Evolutionary conservation across 805 yeast genomes (phyloP).

Genomic region (Cyberlindnera japonica): DNA sequence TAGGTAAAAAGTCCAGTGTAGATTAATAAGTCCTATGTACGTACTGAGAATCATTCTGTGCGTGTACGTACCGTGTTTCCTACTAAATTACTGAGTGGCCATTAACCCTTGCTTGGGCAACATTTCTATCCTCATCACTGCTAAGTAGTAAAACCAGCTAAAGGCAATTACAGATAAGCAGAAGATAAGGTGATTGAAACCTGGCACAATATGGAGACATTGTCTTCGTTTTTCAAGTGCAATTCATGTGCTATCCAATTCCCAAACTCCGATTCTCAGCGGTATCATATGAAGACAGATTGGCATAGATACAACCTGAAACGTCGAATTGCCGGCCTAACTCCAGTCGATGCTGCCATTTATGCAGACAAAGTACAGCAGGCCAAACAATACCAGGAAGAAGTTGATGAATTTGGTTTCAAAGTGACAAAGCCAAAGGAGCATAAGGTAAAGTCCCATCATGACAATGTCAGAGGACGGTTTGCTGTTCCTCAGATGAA

Average conservation of each 20-base stretch:
- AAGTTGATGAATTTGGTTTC: conserved; percentile 39
- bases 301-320: conserved; percentile 97
- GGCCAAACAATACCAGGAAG: conserved; percentile 31
- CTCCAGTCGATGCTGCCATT: conserved; percentile 62
- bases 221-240: conserved; percentile 56
- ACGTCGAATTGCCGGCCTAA: conserved; percentile 81
- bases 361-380: conserved; percentile 37
- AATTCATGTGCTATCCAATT: conserved; percentile 85
- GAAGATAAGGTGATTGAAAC: too few species aligned
- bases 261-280: conserved; percentile 76
- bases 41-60: too few species aligned
- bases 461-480: too few species aligned
- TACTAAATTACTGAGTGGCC: too few species aligned
- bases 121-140: too few species aligned
- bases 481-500: too few species aligned
- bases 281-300: conserved; percentile 93
- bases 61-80: background rate
- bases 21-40: too few species aligned
- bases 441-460: conserved; percentile 14
- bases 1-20: background rate
- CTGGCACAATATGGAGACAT: conserved; percentile 6
- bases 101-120: too few species aligned
- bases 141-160: too few species aligned
- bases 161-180: too few species aligned
- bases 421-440: conserved; percentile 28